These are phyloP conservation scores for Suillus sp. DNA, from an alignment of 768 basidiomycete genomes.

Conservation along the genomic window DNA sequence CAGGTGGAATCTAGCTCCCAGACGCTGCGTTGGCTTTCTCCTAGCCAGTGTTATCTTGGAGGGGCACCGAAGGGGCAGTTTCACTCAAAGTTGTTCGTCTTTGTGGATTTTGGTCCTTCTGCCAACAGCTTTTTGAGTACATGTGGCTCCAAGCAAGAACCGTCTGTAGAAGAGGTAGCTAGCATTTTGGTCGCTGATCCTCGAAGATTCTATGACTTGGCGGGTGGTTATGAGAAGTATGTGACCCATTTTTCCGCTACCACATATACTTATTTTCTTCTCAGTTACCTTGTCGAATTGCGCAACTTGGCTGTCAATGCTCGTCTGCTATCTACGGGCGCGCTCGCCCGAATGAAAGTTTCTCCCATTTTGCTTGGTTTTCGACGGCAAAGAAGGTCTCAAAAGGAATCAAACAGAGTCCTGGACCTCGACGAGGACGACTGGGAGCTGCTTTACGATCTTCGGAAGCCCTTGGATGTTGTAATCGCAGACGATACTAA, in stretches of 20 bases:
- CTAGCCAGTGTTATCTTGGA: conserved; percentile 71
- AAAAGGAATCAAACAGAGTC: conserved; percentile 24
- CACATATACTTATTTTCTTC: not conserved
- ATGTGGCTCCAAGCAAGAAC: conserved; percentile 87
- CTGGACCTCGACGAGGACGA: conserved; percentile 62
- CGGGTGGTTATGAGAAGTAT: conserved; percentile 71
- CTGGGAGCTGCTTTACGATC: conserved; percentile 71
- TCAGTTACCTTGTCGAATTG: conserved; percentile 81
- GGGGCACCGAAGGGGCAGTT: conserved; percentile 54
- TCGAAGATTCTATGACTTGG: conserved; percentile 65
- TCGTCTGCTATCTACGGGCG: conserved; percentile 49
- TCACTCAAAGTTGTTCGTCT: conserved; percentile 81
- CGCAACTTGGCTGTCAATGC: conserved; percentile 84
- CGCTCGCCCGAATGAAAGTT: conserved; percentile 63
- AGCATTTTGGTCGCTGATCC: conserved; percentile 71
- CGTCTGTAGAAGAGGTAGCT: conserved; percentile 82
- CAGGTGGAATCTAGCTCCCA: conserved; percentile 32
- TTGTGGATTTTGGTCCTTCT: conserved; percentile 81
- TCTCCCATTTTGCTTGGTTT: conserved; percentile 75
- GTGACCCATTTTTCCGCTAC: conserved; percentile 23
- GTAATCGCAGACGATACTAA: conserved; percentile 88
- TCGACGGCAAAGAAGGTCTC: conserved; percentile 51
- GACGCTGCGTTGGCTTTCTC: conserved; percentile 51
- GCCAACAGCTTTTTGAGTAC: conserved; percentile 86
- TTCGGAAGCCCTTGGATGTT: conserved; percentile 68